Evolutionary conservation across 2,329 filamentous ascomycete genomes (phyloP), one percentile per base, ranked within the genome.

Genomic region (Biscogniauxia sp.): DNA sequence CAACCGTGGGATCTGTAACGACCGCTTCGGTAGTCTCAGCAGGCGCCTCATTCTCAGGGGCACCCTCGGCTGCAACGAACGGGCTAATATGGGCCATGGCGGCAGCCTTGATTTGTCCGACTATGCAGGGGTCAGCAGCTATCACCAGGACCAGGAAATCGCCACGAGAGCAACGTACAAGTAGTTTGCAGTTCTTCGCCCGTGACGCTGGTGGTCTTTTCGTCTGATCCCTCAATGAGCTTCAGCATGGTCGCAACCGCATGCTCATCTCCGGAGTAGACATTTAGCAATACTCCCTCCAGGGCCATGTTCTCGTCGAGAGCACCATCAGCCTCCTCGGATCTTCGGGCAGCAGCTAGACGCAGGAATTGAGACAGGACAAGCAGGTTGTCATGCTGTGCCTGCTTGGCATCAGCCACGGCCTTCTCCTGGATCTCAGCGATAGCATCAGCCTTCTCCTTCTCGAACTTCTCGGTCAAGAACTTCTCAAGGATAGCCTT

Each of bases 341-440:
- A 82, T 68, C 90, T 85, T 66, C 91, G 87, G 68, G 90, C 88
- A 60, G 91, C 91, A 61, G 91, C 91, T 45, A 93, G 84, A 66
- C 90, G 87, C 65, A 95, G 79, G 80, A 95, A 96, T 73, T 92
- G 89, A 5, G 91, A 92, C 65, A 95, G 79, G 25, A 86, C 80
- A 54, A 93, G 79, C 50, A 95, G 79, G 72, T 86, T 87, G 67
- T 86, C 82, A 68, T 86, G 82, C 66, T 90, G 81, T 25, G 79
- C 76, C 70, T 83, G 82, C 69, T 85, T 77, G 54, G 81, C 78
- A 60, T 85, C 81, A 60, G 79, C 80, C 58, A 80, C 74, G 59
- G 81, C 79, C 73, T 85, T 83, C 56, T 86, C 77, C 70, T 87
- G 81, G 59, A 80, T 75, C 70, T 84, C 83, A 17, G 80, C 79